Conservation (phyloP, 2,329 filamentous ascomycete genomes). For the Penicillium decumbens region DNA sequence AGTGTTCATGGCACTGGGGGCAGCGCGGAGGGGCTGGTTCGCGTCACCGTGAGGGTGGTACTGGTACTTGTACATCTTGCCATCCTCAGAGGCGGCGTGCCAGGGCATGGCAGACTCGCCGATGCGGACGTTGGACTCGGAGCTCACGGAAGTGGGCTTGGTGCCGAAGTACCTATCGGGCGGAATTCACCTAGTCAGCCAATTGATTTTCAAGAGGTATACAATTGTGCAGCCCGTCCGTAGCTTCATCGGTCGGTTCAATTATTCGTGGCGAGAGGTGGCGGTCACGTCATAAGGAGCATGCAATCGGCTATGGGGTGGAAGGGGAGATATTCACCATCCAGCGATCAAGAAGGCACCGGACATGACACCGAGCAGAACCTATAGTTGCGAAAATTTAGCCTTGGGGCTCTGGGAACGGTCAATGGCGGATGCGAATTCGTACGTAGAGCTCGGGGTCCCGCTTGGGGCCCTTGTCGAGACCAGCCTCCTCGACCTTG, state of each 20-base stretch:
- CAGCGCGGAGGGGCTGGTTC: slow-evolving; percentile 71
- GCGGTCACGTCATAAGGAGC: slow-evolving; percentile 50
- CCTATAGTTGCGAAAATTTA: slow-evolving; percentile 49
- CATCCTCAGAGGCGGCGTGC: slow-evolving; percentile 63
- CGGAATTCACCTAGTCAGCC: slow-evolving; percentile 9
- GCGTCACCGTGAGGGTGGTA: slow-evolving; percentile 83
- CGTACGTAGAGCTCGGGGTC: slow-evolving; percentile 73
- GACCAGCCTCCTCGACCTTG: slow-evolving; percentile 46
- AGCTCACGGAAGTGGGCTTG: slow-evolving; percentile 78
- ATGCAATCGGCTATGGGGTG: slow-evolving; percentile 6
- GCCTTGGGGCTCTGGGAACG: slow-evolving; percentile 3
- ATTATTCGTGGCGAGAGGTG: slow-evolving; percentile 44
- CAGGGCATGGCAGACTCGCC: slow-evolving; percentile 81
- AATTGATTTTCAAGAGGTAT: not conserved
- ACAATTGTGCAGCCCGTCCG: not conserved
- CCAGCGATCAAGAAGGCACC: slow-evolving; percentile 82
- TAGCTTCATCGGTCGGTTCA: not conserved
- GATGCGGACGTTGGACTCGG: slow-evolving; percentile 72
- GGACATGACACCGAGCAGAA: slow-evolving; percentile 87
- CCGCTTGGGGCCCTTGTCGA: slow-evolving; percentile 62
- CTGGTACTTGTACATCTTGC: slow-evolving; percentile 67
- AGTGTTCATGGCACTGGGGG: slow-evolving; percentile 90
- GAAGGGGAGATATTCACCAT: slow-evolving; percentile 48
- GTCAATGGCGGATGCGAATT: slow-evolving; percentile 12
- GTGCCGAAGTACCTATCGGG: slow-evolving; percentile 57